phyloP scores from a whole-genome alignment of 352 stramenopile species.

The Globisporangium okanoganense region DNA sequence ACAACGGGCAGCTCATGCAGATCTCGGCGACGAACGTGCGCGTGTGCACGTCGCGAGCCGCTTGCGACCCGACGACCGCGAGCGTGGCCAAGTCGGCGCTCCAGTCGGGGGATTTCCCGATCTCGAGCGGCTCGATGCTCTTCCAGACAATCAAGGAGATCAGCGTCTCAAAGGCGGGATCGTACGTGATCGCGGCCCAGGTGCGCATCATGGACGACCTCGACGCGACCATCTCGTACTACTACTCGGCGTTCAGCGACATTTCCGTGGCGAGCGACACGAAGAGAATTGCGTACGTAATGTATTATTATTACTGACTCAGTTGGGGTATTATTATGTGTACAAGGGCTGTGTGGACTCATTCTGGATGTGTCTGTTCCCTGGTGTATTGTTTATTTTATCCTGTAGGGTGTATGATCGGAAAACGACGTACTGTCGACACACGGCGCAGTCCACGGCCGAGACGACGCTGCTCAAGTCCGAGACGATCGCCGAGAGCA shows the following conservation, averaged over 20 bases:
- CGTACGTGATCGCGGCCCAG: slow-evolving; percentile 44
- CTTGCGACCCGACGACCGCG: slow-evolving; percentile 32
- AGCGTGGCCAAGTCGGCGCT: slow-evolving; percentile 19
- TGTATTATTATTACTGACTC: too few relatives aligned
- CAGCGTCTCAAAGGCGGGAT: slow-evolving; percentile 27
- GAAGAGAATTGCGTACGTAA: slow-evolving; percentile 9
- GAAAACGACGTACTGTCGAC: slow-evolving; percentile 44
- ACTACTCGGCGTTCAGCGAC: slow-evolving; percentile 45
- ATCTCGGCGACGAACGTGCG: slow-evolving; percentile 46
- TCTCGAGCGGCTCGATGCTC: slow-evolving; percentile 19
- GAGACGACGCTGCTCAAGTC: slow-evolving; percentile 20
- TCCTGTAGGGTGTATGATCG: slow-evolving; percentile 28
- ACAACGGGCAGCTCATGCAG: slow-evolving; percentile 27
- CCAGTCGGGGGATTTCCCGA: slow-evolving; percentile 46
- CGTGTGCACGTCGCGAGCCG: slow-evolving; percentile 25
- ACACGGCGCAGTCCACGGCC: slow-evolving; percentile 32
- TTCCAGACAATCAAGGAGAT: slow-evolving; percentile 41
- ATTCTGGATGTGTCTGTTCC: too few relatives aligned
- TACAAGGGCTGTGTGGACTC: background rate
- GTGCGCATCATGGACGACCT: slow-evolving; percentile 33
- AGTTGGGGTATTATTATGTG: too few relatives aligned
- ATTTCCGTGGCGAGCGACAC: slow-evolving; percentile 24
- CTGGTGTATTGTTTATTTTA: background rate
- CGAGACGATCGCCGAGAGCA: slow-evolving; percentile 25
- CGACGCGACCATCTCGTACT: slow-evolving; percentile 37